Conservation (phyloP, 2,329 filamentous ascomycete genomes). For the Ceratocystis variospora region DNA sequence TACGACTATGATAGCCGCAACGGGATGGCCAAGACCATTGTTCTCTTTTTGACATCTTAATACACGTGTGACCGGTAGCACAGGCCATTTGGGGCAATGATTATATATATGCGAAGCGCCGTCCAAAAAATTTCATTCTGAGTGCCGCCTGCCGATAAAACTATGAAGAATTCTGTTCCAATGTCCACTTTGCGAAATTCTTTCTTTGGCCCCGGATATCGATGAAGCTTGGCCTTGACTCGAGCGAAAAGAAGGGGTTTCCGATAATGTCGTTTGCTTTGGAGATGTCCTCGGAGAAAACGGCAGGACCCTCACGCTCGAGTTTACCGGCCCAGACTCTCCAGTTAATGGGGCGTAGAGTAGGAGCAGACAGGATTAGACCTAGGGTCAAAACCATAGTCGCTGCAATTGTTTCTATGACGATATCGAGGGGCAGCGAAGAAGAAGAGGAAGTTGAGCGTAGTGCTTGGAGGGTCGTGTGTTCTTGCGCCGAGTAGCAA, state of each 20-base stretch:
- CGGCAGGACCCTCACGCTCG: constrained; percentile 50
- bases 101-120: background rate
- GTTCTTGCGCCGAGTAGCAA: constrained; percentile 92
- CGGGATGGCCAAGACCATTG: background rate
- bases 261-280: constrained; percentile 56
- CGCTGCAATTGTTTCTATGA: constrained; percentile 69
- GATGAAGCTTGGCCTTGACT: constrained; percentile 71
- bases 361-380: constrained; percentile 63
- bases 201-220: constrained; percentile 71
- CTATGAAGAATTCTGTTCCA: constrained; percentile 23
- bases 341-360: constrained; percentile 75
- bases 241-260: constrained; percentile 67
- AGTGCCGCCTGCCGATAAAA: background rate
- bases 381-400: constrained; percentile 71
- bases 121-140: background rate
- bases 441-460: constrained; percentile 33
- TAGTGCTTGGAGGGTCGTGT: constrained; percentile 57
- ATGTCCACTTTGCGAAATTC: constrained; percentile 66
- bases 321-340: constrained; percentile 70
- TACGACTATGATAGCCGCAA: background rate
- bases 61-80: too few relatives aligned
- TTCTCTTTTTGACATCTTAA: background rate
- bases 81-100: background rate
- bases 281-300: constrained; percentile 50
- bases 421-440: constrained; percentile 69